These are phyloP conservation scores for Nectriaceae sp. DNA, from an alignment of 2,329 filamentous ascomycete genomes.

Conservation along the genomic window DNA sequence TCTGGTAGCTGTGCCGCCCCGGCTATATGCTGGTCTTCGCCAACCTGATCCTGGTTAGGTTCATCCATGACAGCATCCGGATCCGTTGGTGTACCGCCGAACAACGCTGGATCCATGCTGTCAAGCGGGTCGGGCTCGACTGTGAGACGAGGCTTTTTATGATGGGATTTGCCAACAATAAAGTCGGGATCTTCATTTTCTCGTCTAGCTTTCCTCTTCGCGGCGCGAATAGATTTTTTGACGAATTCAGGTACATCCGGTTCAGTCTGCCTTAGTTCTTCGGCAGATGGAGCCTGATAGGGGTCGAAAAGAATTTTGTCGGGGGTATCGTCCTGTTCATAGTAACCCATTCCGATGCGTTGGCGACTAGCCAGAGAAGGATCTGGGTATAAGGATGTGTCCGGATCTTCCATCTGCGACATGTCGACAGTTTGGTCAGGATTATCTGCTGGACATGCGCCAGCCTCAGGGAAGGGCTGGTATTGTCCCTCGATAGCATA, in stretches of 20 bases:
- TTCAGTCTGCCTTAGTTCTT: conserved; percentile 44
- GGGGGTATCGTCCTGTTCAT: conserved; percentile 58
- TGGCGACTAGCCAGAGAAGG: conserved; percentile 48
- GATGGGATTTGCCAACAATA: conserved; percentile 42
- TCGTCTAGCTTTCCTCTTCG: conserved; percentile 54
- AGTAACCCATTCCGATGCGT: conserved; percentile 61
- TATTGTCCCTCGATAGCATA: conserved; percentile 7
- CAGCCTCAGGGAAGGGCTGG: conserved; percentile 12
- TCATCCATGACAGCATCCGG: conserved; percentile 23
- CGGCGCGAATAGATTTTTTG: conserved; percentile 55
- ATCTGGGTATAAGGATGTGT: conserved; percentile 48
- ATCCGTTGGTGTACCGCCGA: conserved; percentile 27
- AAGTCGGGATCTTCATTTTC: conserved; percentile 60
- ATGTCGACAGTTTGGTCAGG: conserved; percentile 7
- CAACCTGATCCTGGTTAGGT: conserved; percentile 5
- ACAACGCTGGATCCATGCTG: conserved; percentile 57
- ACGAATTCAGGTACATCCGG: conserved; percentile 55
- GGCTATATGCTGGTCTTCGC: conserved; percentile 19
- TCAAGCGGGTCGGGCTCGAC: conserved; percentile 34
- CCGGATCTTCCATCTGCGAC: conserved; percentile 30
- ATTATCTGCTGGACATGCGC: conserved; percentile 3
- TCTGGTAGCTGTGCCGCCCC: conserved; percentile 5
- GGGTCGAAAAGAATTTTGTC: conserved; percentile 62
- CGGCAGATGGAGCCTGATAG: conserved; percentile 54
- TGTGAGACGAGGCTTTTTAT: conserved; percentile 41